phyloP scores from a whole-genome alignment of 495 filamentous ascomycete genomes.

The Penicillium steckii region DNA sequence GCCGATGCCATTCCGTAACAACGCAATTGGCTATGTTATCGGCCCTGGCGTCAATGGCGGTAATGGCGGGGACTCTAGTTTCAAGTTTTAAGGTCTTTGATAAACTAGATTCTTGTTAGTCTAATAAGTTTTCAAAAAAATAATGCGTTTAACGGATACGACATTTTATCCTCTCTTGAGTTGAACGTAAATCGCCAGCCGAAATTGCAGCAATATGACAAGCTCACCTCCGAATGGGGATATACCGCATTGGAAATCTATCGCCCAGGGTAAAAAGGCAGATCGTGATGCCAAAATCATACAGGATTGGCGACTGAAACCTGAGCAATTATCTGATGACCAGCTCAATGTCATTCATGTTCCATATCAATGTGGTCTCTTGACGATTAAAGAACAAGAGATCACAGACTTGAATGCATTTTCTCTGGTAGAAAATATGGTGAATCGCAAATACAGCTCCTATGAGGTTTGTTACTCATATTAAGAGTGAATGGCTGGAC shows the following conservation, averaged over 20 bases:
- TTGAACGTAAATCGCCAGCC: too few relatives aligned
- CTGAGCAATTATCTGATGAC: background rate
- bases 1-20: background rate
- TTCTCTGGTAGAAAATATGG: background rate
- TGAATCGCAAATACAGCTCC: background rate
- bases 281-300: background rate
- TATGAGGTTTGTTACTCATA: background rate
- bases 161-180: too few relatives aligned
- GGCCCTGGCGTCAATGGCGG: background rate
- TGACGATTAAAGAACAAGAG: background rate
- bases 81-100: background rate
- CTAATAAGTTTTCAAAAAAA: too few relatives aligned
- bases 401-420: background rate
- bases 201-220: background rate
- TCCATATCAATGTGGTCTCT: background rate
- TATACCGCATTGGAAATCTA: background rate
- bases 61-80: background rate
- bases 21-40: background rate
- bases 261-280: background rate
- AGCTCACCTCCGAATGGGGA: background rate
- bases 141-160: too few relatives aligned
- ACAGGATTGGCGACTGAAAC: background rate
- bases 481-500: too few relatives aligned
- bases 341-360: slow-evolving; percentile 4
- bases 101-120: too few relatives aligned